These are phyloP conservation scores for Viola odorata DNA, from an alignment of 345 rosid genomes.

Conservation along the genomic window DNA sequence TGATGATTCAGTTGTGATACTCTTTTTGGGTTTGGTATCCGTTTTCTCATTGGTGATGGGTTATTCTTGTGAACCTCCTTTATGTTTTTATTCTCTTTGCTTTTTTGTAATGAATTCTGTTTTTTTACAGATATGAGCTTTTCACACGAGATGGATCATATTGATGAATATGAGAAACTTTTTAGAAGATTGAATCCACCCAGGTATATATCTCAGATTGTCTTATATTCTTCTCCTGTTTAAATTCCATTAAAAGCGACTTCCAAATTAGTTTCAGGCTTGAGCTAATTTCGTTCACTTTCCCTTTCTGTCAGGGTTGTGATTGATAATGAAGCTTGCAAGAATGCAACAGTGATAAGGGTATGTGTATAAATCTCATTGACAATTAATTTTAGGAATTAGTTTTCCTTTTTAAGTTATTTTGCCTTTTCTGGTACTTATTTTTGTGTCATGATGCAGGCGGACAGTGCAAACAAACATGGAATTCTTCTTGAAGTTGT, in stretches of 20 bases:
- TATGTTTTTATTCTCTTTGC: conserved; percentile 15
- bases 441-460: conserved; percentile 37
- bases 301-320: conserved; percentile 56
- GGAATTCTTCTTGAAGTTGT: conserved; percentile 96
- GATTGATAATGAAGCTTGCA: conserved; percentile 87
- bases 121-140: conserved; percentile 38
- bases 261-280: conserved; percentile 1
- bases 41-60: conserved; percentile 23
- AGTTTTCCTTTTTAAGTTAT: conserved; percentile 1
- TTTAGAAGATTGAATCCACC: conserved; percentile 93
- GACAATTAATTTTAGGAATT: neutral
- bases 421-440: conserved; percentile 8
- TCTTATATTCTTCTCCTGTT: conserved; percentile 13
- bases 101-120: conserved; percentile 1
- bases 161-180: conserved; percentile 80
- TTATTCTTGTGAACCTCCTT: conserved; percentile 7
- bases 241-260: conserved; percentile 1
- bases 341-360: conserved; percentile 80
- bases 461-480: conserved; percentile 88
- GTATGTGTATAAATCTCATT: conserved; percentile 30
- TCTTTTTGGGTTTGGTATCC: conserved; percentile 8
- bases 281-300: conserved; percentile 3
- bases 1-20: neutral
- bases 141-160: conserved; percentile 52
- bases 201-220: conserved; percentile 34